Evolutionary conservation across 75 land plant genomes (phyloP), one percentile per base, ranked within the genome.

Genomic region (Ceratopteris richardii): DNA sequence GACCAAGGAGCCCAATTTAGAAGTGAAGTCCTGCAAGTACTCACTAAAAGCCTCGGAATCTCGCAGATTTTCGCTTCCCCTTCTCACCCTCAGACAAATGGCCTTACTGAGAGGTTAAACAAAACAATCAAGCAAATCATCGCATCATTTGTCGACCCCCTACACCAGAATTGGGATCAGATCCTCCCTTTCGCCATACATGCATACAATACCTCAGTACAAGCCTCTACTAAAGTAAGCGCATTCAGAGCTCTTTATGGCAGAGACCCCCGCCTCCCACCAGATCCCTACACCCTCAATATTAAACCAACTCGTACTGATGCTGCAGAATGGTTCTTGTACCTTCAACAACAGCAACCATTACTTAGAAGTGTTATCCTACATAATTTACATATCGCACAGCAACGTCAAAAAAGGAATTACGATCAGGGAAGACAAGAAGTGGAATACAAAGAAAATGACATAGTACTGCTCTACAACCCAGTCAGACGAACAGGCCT

Each of bases 301-400:
- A 19, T 48, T 6, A 48, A 11, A 18, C 51, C 51, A 11, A 48
- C 11, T 17, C 20, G 6, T 21, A 18, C 51, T 6, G 51, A 48
- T 19, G 20, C 51, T 17, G 51, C 20, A 5, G 51, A 48, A 19
- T 52, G 54, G 27, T 52, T 4, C 6, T 23, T 52, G 16, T 26
- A 26, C 7, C 5, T 24, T 19, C 54, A 52, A 52, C 54, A 52
- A 22, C 23, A 24, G 5, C 54, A 52, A 52, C 54, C 54, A 2
- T 28, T 52, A 2, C 54, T 52, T 3, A 4, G 28, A 2, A 23
- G 54, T 4, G 54, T 28, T 4, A 2, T 52, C 13, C 54, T 24
- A 1, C 54, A 52, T 13, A 52, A 52, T 26, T 14, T 52, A 1
- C 29, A 52, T 24, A 24, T 52, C 2, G 54, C 54, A 3, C 54